Conservation (phyloP, 176 grass and related monocot genomes). For the Carex kokanica region DNA sequence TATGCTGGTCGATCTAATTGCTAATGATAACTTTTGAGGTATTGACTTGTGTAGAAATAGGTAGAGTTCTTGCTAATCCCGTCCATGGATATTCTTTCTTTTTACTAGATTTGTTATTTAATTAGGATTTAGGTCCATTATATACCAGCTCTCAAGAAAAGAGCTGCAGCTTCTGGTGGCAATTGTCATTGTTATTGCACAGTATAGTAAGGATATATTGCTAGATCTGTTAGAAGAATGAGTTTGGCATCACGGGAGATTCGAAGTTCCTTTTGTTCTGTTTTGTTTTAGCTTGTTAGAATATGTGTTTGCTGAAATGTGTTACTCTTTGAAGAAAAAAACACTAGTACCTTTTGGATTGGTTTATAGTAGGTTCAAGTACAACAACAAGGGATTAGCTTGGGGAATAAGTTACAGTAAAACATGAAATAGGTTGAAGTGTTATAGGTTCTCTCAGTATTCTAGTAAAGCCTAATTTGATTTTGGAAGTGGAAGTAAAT, state of each 20-base stretch:
- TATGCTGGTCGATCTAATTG: background rate
- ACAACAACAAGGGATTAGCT: background rate
- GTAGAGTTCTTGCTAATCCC: background rate
- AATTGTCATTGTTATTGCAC: background rate
- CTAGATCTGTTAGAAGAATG: slow-evolving; percentile 5
- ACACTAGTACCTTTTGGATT: background rate
- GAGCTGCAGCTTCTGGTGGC: background rate
- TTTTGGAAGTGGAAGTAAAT: background rate
- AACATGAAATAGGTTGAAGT: background rate
- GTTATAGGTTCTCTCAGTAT: background rate
- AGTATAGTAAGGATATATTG: background rate
- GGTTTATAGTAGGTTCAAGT: background rate
- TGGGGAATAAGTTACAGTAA: background rate
- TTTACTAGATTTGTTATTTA: background rate
- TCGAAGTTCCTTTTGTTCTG: background rate
- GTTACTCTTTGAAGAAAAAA: background rate
- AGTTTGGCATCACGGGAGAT: background rate
- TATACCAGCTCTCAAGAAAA: background rate
- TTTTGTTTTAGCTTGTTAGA: background rate
- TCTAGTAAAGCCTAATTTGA: background rate
- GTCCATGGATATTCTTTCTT: background rate
- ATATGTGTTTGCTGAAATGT: background rate
- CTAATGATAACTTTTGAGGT: background rate
- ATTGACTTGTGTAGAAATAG: background rate
- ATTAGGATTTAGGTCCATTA: background rate